Evolutionary conservation across 148 eudicot species (phyloP).

Genomic region (Vaccinium darrowii): DNA sequence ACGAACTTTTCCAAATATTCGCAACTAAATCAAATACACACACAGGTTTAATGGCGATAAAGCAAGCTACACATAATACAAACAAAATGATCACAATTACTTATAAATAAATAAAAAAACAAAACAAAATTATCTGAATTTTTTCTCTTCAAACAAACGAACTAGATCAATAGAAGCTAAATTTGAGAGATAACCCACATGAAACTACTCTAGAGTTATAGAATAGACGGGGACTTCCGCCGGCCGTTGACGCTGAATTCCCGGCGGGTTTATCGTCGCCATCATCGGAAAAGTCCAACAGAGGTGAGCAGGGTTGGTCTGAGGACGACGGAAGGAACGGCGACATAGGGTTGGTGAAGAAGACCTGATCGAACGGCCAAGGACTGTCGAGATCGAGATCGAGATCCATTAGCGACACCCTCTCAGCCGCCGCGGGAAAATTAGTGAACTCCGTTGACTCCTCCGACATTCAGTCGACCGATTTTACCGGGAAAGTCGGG

Average conservation of each 20-base stretch:
- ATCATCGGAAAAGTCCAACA: conserved; percentile 57
- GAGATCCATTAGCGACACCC: conserved; percentile 49
- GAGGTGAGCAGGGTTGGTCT: conserved; percentile 70
- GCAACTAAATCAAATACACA: not conserved
- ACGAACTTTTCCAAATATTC: no score
- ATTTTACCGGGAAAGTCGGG: not conserved
- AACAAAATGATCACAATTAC: not conserved
- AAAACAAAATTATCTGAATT: not conserved
- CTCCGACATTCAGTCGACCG: not conserved
- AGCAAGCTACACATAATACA: not conserved
- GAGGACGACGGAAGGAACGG: conserved; percentile 40
- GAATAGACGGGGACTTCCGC: conserved; percentile 22
- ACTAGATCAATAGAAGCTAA: not conserved
- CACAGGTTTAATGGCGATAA: not conserved
- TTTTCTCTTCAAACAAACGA: not conserved
- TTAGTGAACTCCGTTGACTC: not conserved
- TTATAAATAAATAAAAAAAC: not conserved
- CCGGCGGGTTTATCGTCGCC: conserved; percentile 24
- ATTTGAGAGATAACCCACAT: conserved; percentile 29
- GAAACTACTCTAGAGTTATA: conserved; percentile 31
- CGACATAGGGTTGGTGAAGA: conserved; percentile 28
- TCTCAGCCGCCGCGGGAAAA: not conserved
- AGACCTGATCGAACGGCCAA: conserved; percentile 84
- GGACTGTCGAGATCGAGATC: conserved; percentile 66
- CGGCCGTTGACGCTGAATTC: conserved; percentile 16